phyloP scores from a whole-genome alignment of 2,329 filamentous ascomycete genomes.

The Exophiala oligosperma region DNA sequence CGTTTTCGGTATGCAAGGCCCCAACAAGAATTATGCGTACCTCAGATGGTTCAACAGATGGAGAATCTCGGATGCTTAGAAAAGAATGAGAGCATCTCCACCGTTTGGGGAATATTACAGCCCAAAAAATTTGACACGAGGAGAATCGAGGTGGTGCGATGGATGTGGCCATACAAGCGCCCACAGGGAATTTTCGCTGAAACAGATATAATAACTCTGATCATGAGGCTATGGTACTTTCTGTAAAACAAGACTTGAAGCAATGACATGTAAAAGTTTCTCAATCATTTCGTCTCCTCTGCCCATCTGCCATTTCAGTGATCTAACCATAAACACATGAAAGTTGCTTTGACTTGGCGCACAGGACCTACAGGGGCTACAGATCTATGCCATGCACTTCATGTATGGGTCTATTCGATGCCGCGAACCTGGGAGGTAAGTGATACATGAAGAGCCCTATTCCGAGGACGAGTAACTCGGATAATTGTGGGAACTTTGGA shows the following conservation, averaged over 20 bases:
- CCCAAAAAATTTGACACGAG: too few relatives aligned
- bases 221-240: not conserved
- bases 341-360: too few relatives aligned
- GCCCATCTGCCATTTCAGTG: too few relatives aligned
- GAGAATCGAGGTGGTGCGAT: not conserved
- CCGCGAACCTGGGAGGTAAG: too few relatives aligned
- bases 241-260: not conserved
- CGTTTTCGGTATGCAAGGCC: constrained; percentile 92
- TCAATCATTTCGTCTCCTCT: not conserved
- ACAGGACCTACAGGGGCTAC: too few relatives aligned
- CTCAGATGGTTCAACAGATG: constrained; percentile 91
- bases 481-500: too few relatives aligned
- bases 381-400: too few relatives aligned
- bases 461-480: too few relatives aligned
- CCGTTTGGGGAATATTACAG: too few relatives aligned
- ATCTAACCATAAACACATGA: too few relatives aligned
- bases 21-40: constrained; percentile 80
- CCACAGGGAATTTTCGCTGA: not conserved
- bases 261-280: not conserved
- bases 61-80: constrained; percentile 70
- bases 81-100: not conserved
- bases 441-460: too few relatives aligned
- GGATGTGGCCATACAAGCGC: not conserved
- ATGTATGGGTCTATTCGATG: too few relatives aligned
- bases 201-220: not conserved